Evolutionary conservation across 768 basidiomycete species (phyloP).

Genomic region (Pleurotus giganteus): DNA sequence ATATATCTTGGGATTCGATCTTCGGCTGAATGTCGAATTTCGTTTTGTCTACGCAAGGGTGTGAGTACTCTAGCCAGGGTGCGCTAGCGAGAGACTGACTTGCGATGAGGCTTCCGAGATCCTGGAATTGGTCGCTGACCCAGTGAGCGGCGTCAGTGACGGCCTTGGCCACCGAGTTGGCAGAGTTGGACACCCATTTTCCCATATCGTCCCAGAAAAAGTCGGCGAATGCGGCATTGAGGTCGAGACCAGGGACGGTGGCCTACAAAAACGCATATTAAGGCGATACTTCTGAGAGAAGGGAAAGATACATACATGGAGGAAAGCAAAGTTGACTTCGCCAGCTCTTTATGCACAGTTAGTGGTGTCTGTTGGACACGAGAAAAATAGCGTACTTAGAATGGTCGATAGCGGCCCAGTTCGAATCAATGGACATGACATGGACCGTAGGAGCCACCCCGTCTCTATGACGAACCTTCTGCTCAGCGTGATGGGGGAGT

Average conservation of each 20-base stretch:
- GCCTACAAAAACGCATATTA: background rate
- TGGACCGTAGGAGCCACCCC: conserved; percentile 25
- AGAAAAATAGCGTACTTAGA: conserved; percentile 32
- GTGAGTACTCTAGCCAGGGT: background rate
- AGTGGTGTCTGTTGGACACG: conserved; percentile 19
- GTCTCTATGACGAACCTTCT: conserved; percentile 22
- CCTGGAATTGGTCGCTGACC: background rate
- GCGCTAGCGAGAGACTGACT: background rate
- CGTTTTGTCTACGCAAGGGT: background rate
- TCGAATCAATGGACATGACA: conserved; percentile 30
- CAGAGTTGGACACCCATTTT: background rate
- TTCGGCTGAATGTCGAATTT: background rate
- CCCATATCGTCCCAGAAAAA: background rate
- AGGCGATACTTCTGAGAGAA: background rate
- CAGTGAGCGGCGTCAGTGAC: background rate
- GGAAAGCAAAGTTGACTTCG: background rate
- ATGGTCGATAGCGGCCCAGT: no score
- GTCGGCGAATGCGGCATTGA: background rate
- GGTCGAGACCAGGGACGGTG: background rate
- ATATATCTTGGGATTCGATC: background rate
- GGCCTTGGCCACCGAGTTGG: background rate
- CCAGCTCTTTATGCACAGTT: background rate
- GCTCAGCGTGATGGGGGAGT: conserved; percentile 23
- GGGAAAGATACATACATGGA: background rate
- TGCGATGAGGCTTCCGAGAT: background rate